Base-by-base conservation (phyloP, 2,329 filamentous ascomycete genomes). In the Periconia macrospinosa region DNA sequence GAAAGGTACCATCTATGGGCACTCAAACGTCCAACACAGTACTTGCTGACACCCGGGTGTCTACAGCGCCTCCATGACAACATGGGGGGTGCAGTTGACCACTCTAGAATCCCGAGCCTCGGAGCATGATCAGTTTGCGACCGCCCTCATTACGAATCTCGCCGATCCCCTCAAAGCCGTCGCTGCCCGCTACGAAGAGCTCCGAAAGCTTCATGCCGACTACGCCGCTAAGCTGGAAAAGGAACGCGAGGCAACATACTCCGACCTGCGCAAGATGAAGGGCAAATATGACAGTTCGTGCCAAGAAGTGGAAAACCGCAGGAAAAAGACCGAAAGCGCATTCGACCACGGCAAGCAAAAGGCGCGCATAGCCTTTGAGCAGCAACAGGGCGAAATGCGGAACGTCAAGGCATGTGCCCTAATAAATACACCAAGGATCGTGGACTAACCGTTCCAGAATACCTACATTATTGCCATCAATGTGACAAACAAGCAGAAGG, bases 381-480 rank as follows among this genome's bases (percentile, higher is more conserved):
- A 96, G 71, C 93, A 97, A 74, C 82, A 95, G 55, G 78, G 87
- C 55, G 94, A 99, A 64, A 97, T 97, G 94, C 90, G 94, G 76
- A 99, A 99, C 71, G 84, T 89, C 73, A 99, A 99, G 66, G 75
- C 74, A 59, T 17, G 48, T 23, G 13, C 6, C 40, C 49, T 50
- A 11, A 9, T 6, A 18, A 15, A 48, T 33, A 11, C 30, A 19
- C 46, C 3, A 17, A 14, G n/a, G n/a, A 30, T 33, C 30, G 55
- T 20, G 5, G 33, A 54, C 63, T 70, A 50, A 75, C 71, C 43
- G 43, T 6, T 17, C 14, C 61, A 85, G 81, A 99, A 99, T 73
- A 92, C 90, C n/a, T 99, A 99, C 70, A 79, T 99, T 56, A 96
- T 99, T 67, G 84, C 86, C 56, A 96, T 99, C 78, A 96, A 96